A percentile compares a stretch with the other conserved stretches of the same genome.
These are phyloP conservation scores for Millerozyma acaciae DNA, from an alignment of 805 yeast genomes.

Conservation along the genomic window DNA sequence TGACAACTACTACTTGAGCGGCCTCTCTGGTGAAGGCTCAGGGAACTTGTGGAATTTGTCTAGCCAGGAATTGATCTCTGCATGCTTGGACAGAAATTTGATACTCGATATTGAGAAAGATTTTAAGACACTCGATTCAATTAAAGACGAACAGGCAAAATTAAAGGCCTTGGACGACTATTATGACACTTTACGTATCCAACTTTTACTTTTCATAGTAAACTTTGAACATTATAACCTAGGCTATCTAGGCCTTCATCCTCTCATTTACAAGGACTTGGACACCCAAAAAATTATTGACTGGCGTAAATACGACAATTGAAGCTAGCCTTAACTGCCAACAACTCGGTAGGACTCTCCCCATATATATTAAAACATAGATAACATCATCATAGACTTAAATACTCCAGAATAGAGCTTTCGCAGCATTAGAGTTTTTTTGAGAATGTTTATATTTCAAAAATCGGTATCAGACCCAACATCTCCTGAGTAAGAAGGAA, in stretches of 20 bases:
- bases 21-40: conserved; percentile 22
- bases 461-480: too few relatives aligned
- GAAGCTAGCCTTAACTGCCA: neutral
- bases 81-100: conserved; percentile 56
- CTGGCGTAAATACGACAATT: conserved; percentile 3
- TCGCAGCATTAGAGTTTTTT: too few relatives aligned
- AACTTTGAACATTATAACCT: conserved; percentile 39
- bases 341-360: too few relatives aligned
- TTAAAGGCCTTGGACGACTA: conserved; percentile 11
- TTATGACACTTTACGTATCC: conserved; percentile 29
- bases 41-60: conserved; percentile 46
- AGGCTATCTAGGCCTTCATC: conserved; percentile 32
- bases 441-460: too few relatives aligned
- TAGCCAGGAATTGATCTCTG: conserved; percentile 47
- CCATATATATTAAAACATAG: too few relatives aligned
- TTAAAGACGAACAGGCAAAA: conserved; percentile 12
- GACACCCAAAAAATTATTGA: conserved; percentile 1
- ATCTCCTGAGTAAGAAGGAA: too few relatives aligned
- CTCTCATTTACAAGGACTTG: conserved; percentile 7
- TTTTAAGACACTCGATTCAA: conserved; percentile 18
- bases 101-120: conserved; percentile 30
- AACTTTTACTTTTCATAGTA: conserved; percentile 37
- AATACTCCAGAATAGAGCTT: too few relatives aligned
- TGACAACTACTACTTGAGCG: conserved; percentile 48
- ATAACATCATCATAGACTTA: too few relatives aligned